Evolutionary conservation across 2,329 filamentous ascomycete species (phyloP).

Genomic region (Cladosporium sp.): DNA sequence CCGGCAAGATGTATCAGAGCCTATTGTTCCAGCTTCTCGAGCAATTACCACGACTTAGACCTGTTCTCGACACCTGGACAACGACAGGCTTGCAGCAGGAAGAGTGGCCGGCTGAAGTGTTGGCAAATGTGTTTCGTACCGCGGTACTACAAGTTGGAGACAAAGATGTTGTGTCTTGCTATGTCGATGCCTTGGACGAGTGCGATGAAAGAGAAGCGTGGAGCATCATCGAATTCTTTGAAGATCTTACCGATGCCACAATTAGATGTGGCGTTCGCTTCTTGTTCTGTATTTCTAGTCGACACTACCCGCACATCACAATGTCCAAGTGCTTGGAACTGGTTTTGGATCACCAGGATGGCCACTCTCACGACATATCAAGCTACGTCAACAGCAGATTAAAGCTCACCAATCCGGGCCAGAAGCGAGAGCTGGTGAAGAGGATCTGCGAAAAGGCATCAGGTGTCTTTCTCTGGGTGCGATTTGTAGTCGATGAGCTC

Average conservation of each 20-base stretch:
- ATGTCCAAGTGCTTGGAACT: background rate
- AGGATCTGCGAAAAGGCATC: slow-evolving; percentile 1
- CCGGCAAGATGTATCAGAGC: slow-evolving; percentile 1
- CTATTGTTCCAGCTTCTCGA: slow-evolving; percentile 7
- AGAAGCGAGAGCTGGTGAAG: background rate
- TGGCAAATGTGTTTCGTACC: background rate
- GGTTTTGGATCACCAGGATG: background rate
- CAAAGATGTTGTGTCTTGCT: slow-evolving; percentile 25
- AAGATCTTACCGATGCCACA: slow-evolving; percentile 25
- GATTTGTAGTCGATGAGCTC: slow-evolving; percentile 4
- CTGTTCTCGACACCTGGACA: background rate
- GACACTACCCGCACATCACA: slow-evolving; percentile 34
- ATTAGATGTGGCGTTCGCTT: slow-evolving; percentile 13
- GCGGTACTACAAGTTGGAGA: background rate
- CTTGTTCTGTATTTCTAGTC: slow-evolving; percentile 39
- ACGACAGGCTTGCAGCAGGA: background rate
- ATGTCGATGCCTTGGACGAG: slow-evolving; percentile 47
- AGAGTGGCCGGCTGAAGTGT: background rate
- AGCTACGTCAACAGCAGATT: background rate
- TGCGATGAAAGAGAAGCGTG: slow-evolving; percentile 37
- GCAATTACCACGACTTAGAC: slow-evolving; percentile 4
- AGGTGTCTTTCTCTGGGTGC: slow-evolving; percentile 13
- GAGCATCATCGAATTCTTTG: slow-evolving; percentile 36
- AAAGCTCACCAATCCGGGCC: too few species aligned
- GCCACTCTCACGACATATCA: background rate